Base-by-base conservation (phyloP, 2,329 filamentous ascomycete genomes). In the Furcasterigmium sp. region DNA sequence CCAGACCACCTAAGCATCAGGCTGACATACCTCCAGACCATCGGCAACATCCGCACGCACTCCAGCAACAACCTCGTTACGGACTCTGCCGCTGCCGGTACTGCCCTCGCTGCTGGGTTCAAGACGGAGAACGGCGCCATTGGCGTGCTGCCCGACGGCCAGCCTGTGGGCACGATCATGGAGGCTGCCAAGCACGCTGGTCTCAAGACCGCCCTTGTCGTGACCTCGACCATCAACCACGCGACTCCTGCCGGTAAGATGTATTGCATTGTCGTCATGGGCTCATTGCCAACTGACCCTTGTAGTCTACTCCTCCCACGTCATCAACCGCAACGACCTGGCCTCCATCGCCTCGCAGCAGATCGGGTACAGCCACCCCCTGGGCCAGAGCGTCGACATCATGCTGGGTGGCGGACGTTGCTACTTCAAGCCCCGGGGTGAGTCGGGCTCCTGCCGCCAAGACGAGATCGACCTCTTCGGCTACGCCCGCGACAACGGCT, bases 51-150 rank as follows among this genome's bases (percentile, higher is more conserved):
- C 19, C 48, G 51, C 20, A 56, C 55, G 15, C 50, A 50, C 34
- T 51, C 56, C 4, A 52, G 41, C 44, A 54, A 65, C 50, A 62
- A 60, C 17, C 50, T 65, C 2, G 57, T 67, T 28, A 65, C 63
- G 8, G 64, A 66, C 42, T 66, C 63, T 17, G 60, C 60, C 9
- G 62, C 62, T 18, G 57, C 59, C 35, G 63, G 60, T 5, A 66
- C 63, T 18, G 62, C 63, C 5, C 60, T 65, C 42, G 61, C 58
- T 6, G 57, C 57, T n/a, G 63, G 64, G 10, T 51, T 59, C 47
- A 66, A 66, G 47, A 60, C 62, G 10, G 56, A 58, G 42, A 66
- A 66, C 36, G 54, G 60, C 21, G 58, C 57, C n/a, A 54, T 67
- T 37, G 62, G 51, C 13, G 55, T 66, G 3, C 46, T 57, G 39